Evolutionary conservation across 352 stramenopile species (phyloP).

Genomic region (Vaucheria bursata): DNA sequence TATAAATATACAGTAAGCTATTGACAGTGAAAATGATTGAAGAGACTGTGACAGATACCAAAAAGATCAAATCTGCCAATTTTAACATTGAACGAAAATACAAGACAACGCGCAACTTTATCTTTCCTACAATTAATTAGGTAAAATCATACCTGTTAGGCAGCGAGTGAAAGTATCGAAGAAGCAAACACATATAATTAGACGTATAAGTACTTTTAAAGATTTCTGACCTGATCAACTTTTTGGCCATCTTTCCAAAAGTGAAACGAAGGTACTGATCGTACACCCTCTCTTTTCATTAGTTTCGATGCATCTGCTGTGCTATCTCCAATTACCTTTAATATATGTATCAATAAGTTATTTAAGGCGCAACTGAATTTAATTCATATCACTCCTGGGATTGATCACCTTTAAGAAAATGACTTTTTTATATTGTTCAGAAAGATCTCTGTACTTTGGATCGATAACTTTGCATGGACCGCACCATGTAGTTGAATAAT

Average conservation of each 20-base stretch:
- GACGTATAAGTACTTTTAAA: conserved; percentile 3
- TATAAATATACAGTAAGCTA: too few relatives aligned
- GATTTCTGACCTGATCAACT: conserved; percentile 15
- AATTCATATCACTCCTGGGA: neutral
- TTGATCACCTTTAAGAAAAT: conserved; percentile 45
- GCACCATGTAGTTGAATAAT: conserved; percentile 50
- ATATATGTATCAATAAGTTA: too few relatives aligned
- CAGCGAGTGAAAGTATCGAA: neutral
- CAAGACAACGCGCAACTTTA: neutral
- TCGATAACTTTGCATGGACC: conserved; percentile 49
- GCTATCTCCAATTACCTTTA: conserved; percentile 48
- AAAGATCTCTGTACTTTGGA: conserved; percentile 46
- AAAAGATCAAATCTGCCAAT: too few relatives aligned
- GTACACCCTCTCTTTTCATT: conserved; percentile 47
- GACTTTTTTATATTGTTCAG: conserved; percentile 35
- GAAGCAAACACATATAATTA: neutral
- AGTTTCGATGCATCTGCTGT: conserved; percentile 38
- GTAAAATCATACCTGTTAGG: neutral
- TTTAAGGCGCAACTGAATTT: neutral
- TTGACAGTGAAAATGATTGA: too few relatives aligned
- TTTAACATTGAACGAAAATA: neutral
- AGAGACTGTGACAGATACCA: too few relatives aligned
- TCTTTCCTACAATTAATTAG: neutral
- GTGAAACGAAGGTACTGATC: conserved; percentile 48
- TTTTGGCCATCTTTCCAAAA: conserved; percentile 50